Evolutionary conservation across 176 grass and related monocot species (phyloP).

Genomic region (Typha latifolia): DNA sequence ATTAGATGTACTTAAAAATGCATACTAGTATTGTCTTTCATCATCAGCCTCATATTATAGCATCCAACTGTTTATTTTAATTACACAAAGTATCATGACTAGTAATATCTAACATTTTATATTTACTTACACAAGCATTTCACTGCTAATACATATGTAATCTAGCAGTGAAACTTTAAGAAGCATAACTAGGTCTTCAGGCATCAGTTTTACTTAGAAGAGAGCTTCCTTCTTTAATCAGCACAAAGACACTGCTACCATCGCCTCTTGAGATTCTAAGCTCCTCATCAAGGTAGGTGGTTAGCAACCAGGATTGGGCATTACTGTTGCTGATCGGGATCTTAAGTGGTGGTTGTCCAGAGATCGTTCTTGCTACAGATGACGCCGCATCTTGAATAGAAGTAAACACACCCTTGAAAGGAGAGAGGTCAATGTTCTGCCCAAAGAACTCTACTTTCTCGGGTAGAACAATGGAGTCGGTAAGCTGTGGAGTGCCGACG

Average conservation of each 20-base stretch:
- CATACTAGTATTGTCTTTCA: too few relatives aligned
- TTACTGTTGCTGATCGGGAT: constrained; percentile 55
- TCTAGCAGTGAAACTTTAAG: too few relatives aligned
- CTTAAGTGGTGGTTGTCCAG: constrained; percentile 72
- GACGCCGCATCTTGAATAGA: constrained; percentile 75
- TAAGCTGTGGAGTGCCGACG: constrained; percentile 81
- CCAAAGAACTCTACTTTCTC: constrained; percentile 78
- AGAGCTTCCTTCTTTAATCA: constrained; percentile 59
- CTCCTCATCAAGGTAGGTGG: constrained; percentile 82
- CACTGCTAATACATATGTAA: too few relatives aligned
- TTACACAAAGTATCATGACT: too few relatives aligned
- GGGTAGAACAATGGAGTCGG: constrained; percentile 62
- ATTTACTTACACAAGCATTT: too few relatives aligned
- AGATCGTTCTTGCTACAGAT: constrained; percentile 67
- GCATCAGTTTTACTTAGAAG: constrained; percentile 16
- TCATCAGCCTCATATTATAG: too few relatives aligned
- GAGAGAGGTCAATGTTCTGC: constrained; percentile 70
- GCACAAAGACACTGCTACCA: constrained; percentile 62
- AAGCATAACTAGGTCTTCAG: too few relatives aligned
- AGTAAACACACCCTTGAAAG: constrained; percentile 63
- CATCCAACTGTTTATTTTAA: too few relatives aligned
- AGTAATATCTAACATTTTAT: too few relatives aligned
- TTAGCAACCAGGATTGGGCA: constrained; percentile 73
- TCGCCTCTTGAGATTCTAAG: constrained; percentile 75
- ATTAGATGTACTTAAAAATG: too few relatives aligned